phyloP scores from a whole-genome alignment of 2,329 filamentous ascomycete genomes.

The Botrytis porri region DNA sequence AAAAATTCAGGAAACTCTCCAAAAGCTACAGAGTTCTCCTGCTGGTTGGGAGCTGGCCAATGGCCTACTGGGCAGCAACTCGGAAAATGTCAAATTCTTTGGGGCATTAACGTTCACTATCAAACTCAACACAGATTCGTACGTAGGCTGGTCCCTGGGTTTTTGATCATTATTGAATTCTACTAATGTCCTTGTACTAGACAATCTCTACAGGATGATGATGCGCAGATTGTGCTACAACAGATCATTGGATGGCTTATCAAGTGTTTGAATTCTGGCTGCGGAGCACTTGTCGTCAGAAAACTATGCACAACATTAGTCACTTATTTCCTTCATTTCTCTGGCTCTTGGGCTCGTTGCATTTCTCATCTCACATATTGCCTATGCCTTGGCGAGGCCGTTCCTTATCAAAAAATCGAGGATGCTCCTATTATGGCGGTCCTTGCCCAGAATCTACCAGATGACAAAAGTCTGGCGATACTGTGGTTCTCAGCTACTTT shows the following conservation, averaged over 20 bases:
- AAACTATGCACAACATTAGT: conserved; percentile 77
- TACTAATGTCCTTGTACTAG: conserved; percentile 35
- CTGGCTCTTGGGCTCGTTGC: conserved; percentile 63
- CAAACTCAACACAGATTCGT: conserved; percentile 92
- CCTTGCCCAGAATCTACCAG: conserved; percentile 47
- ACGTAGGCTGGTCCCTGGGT: conserved; percentile 42
- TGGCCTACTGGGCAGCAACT: conserved; percentile 63
- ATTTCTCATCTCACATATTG: conserved; percentile 62
- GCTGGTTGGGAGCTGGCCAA: conserved; percentile 86
- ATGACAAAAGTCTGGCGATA: conserved; percentile 52
- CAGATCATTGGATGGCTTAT: conserved; percentile 63
- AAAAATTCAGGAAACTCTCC: conserved; percentile 69
- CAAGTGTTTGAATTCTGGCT: conserved; percentile 49
- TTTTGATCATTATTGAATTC: neutral
- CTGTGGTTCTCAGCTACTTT: conserved; percentile 64
- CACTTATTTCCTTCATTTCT: conserved; percentile 71
- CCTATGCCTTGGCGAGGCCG: conserved; percentile 47
- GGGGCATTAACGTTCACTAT: conserved; percentile 89
- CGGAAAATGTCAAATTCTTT: conserved; percentile 83
- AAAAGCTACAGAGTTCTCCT: conserved; percentile 72
- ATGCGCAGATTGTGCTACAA: conserved; percentile 57
- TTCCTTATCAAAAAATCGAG: conserved; percentile 49
- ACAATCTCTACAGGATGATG: conserved; percentile 52
- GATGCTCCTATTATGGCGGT: conserved; percentile 44
- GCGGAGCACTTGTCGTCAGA: conserved; percentile 60